Percentiles rank a stretch among this genome's conserved stretches.
Conservation (phyloP, 2,329 filamentous ascomycete genomes). For the Talaromyces sp. region DNA sequence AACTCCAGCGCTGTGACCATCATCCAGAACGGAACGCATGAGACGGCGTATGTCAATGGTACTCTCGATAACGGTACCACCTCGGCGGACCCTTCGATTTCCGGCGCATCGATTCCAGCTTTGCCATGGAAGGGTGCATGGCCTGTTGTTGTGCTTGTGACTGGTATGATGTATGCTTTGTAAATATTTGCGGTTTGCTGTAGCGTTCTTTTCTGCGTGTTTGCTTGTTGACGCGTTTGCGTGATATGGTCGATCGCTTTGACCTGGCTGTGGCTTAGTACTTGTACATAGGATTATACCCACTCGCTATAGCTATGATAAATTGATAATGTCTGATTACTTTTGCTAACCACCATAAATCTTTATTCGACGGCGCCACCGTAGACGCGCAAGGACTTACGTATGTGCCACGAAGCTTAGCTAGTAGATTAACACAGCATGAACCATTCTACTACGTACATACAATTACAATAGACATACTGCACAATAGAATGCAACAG, state of each 20-base stretch:
- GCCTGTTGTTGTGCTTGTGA: conserved; percentile 41
- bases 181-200: conserved; percentile 22
- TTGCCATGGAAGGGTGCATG: conserved; percentile 43
- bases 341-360: too few relatives aligned
- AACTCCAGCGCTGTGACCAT: conserved; percentile 43
- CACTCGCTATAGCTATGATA: conserved; percentile 10
- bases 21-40: conserved; percentile 40
- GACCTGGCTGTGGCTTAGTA: neutral
- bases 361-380: too few relatives aligned
- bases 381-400: neutral
- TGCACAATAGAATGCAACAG: too few relatives aligned
- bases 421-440: neutral
- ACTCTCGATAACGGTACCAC: conserved; percentile 49
- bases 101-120: conserved; percentile 25
- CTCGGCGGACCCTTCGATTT: conserved; percentile 31
- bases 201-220: neutral
- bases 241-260: neutral
- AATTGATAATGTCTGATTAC: neutral
- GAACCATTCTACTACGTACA: neutral
- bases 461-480: neutral
- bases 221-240: neutral
- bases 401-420: neutral
- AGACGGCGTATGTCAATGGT: conserved; percentile 48
- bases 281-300: conserved; percentile 10
- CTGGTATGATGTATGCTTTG: conserved; percentile 33